A percentile compares a stretch with the other conserved stretches of the same genome.
Conservation (phyloP, 225 moss, liverwort and hornwort species). For the Marchantia paleacea region DNA sequence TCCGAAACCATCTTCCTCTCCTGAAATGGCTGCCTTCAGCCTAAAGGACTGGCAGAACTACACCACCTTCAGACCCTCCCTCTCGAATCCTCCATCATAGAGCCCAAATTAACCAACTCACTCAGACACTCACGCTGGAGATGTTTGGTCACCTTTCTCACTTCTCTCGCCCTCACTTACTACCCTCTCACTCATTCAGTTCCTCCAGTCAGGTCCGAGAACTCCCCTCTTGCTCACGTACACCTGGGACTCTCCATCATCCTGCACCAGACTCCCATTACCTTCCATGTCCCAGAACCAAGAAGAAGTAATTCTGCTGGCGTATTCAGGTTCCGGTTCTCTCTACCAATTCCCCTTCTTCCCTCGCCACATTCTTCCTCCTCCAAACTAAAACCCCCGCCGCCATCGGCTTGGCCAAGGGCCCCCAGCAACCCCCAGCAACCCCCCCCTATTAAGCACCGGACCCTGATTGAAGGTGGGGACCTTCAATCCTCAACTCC, state of each 20-base stretch:
- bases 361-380: slow-evolving; percentile 1
- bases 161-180: not conserved
- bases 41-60: slow-evolving; percentile 21
- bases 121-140: not conserved
- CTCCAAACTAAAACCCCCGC: not conserved
- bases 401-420: not conserved
- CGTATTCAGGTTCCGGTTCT: not conserved
- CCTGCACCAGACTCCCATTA: not conserved
- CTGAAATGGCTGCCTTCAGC: slow-evolving; percentile 10
- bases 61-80: slow-evolving; percentile 24
- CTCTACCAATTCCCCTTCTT: not conserved
- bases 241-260: not conserved
- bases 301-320: not conserved
- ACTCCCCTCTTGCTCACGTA: not conserved
- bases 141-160: not conserved
- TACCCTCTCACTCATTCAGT: not conserved
- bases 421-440: not conserved
- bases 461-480: not conserved
- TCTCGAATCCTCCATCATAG: slow-evolving; percentile 26
- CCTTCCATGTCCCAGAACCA: slow-evolving; percentile 6
- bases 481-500: not conserved
- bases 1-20: slow-evolving; percentile 78
- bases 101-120: not conserved
- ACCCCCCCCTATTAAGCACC: not conserved
- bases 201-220: not conserved